phyloP scores from a whole-genome alignment of 1,284 basidiomycete genomes.

The Schizopora paradoxa region DNA sequence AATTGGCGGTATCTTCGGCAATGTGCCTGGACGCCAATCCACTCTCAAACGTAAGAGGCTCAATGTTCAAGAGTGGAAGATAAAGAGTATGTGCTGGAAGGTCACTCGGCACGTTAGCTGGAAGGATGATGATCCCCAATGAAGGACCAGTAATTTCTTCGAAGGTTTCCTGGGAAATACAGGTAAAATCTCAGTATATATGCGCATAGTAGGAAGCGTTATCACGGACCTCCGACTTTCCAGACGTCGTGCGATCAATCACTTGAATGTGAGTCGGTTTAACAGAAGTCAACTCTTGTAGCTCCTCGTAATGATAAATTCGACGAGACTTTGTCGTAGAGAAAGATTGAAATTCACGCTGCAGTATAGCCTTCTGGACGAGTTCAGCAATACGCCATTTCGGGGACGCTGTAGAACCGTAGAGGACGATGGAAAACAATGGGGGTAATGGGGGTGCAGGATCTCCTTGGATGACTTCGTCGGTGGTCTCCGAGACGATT shows the following conservation, averaged over 20 bases:
- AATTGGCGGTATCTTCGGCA: conserved; percentile 13
- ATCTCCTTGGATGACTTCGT: conserved; percentile 7
- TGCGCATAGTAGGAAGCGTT: too few relatives aligned
- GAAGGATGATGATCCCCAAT: conserved; percentile 14
- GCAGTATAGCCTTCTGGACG: too few relatives aligned
- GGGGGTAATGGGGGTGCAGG: conserved; percentile 3
- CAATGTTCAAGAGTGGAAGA: conserved; percentile 14
- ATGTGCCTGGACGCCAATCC: conserved; percentile 9
- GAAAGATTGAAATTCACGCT: background rate
- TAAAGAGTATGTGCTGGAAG: conserved; percentile 15
- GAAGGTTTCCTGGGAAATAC: background rate
- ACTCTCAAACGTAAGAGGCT: conserved; percentile 12
- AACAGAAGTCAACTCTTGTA: too few relatives aligned
- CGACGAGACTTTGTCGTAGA: background rate
- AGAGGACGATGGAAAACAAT: conserved; percentile 9
- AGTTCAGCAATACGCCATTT: conserved; percentile 15
- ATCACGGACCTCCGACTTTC: too few relatives aligned
- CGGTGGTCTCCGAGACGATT: conserved; percentile 7
- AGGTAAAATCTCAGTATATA: conserved; percentile 2
- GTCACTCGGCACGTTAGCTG: conserved; percentile 9
- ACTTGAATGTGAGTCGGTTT: too few relatives aligned
- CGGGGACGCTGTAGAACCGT: conserved; percentile 15
- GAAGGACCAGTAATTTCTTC: conserved; percentile 11
- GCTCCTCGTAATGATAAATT: background rate
- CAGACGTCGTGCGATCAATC: too few relatives aligned